phyloP scores from a whole-genome alignment of 768 basidiomycete species.

The Termitomyces sp. region DNA sequence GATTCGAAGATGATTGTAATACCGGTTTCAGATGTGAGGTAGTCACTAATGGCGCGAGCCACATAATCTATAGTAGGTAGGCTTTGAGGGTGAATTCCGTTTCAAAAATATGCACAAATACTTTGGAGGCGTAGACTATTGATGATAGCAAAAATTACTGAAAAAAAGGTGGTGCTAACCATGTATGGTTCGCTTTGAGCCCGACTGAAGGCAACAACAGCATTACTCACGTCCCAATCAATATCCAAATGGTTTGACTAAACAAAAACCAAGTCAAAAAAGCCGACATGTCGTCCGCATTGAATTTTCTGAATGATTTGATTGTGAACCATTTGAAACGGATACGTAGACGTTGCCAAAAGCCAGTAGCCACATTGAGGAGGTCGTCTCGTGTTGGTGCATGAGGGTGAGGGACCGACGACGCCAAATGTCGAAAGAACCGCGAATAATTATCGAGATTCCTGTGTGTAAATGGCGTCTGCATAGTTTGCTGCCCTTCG shows the following conservation, averaged over 20 bases:
- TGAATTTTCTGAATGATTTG: constrained; percentile 89
- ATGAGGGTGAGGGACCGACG: constrained; percentile 69
- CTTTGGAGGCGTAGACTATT: constrained; percentile 87
- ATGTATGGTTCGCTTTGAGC: not conserved
- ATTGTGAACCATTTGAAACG: constrained; percentile 99
- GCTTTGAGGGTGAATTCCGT: not conserved
- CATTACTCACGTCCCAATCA: constrained; percentile 80
- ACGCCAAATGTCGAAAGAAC: constrained; percentile 76
- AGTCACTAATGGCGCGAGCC: constrained; percentile 84
- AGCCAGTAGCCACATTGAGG: constrained; percentile 78
- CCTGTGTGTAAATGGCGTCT: constrained; percentile 10
- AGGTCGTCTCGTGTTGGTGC: constrained; percentile 88
- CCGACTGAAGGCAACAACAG: not conserved
- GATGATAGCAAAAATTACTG: constrained; percentile 81
- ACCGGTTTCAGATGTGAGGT: constrained; percentile 90
- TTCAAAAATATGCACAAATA: constrained; percentile 18
- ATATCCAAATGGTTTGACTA: constrained; percentile 93
- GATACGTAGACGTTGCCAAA: constrained; percentile 84
- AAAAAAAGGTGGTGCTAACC: constrained; percentile 90
- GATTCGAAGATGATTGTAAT: constrained; percentile 95
- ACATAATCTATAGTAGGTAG: constrained; percentile 55
- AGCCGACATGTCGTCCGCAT: constrained; percentile 94
- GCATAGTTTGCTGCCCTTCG: constrained; percentile 1
- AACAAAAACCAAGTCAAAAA: constrained; percentile 95
- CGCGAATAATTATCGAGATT: constrained; percentile 65